These are phyloP conservation scores for Neoboletus subvelutipes DNA, from an alignment of 768 basidiomycete genomes.

Conservation along the genomic window DNA sequence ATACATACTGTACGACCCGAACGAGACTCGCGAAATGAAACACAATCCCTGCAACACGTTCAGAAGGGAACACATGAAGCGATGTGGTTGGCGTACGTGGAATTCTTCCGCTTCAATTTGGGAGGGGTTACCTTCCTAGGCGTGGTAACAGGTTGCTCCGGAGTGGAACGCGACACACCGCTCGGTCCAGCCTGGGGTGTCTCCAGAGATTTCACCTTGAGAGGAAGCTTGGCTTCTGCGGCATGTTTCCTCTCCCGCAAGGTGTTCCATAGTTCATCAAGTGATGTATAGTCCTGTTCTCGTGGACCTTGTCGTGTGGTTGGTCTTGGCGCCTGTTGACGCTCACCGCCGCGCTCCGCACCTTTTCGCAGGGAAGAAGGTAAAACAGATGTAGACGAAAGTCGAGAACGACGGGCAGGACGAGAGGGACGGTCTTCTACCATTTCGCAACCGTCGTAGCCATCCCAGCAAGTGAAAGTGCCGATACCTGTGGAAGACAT, in stretches of 20 bases:
- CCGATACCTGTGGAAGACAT: conserved; percentile 36
- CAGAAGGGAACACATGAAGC: conserved; percentile 12
- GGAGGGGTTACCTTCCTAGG: conserved; percentile 34
- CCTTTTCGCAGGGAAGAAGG: conserved; percentile 12
- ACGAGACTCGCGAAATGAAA: conserved; percentile 66
- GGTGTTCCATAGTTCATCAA: conserved; percentile 66
- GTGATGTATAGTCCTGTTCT: conserved; percentile 30
- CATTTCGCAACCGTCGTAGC: conserved; percentile 29
- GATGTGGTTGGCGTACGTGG: conserved; percentile 52
- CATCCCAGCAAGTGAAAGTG: conserved; percentile 36
- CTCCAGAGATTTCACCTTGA: conserved; percentile 71
- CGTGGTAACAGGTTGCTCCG: conserved; percentile 24
- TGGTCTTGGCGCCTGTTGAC: conserved; percentile 20
- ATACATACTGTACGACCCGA: conserved; percentile 56
- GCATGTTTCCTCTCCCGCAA: conserved; percentile 64
- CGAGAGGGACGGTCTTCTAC: conserved; percentile 18
- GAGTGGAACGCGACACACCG: conserved; percentile 20
- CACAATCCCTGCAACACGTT: conserved; percentile 40
- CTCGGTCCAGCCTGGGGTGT: conserved; percentile 23
- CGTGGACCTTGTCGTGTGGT: conserved; percentile 13
- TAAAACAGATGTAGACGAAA: conserved; percentile 19
- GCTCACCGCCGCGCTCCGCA: conserved; percentile 22
- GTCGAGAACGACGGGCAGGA: conserved; percentile 23
- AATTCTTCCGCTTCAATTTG: conserved; percentile 57
- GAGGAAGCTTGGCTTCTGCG: conserved; percentile 64